These are phyloP conservation scores for Cinnamomum chago DNA, from an alignment of 164 flowering plant genomes.

Conservation along the genomic window DNA sequence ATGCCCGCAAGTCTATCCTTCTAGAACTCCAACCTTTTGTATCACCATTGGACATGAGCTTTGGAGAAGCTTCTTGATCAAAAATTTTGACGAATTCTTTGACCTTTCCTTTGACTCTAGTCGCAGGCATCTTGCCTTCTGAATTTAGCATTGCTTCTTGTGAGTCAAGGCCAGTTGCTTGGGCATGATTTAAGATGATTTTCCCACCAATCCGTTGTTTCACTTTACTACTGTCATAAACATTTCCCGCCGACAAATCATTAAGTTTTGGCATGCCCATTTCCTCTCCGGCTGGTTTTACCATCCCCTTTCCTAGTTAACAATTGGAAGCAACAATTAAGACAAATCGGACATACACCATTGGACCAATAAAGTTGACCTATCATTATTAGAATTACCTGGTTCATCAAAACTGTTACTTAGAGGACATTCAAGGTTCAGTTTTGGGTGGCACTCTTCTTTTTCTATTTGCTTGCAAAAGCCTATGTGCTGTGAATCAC, in stretches of 20 bases:
- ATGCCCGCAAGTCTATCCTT: conserved; percentile 21
- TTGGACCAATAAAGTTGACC: not conserved
- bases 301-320: conserved; percentile 23
- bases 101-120: conserved; percentile 53
- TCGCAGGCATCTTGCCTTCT: conserved; percentile 24
- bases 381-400: conserved; percentile 22
- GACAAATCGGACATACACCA: not conserved
- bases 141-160: conserved; percentile 21
- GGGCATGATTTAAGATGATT: conserved; percentile 3
- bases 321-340: not conserved
- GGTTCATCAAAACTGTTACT: conserved; percentile 22
- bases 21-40: conserved; percentile 31
- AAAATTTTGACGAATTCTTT: conserved; percentile 70
- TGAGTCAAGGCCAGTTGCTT: conserved; percentile 18
- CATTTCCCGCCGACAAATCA: conserved; percentile 14
- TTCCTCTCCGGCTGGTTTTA: conserved; percentile 16
- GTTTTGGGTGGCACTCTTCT: conserved; percentile 6
- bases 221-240: conserved; percentile 15
- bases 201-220: conserved; percentile 30
- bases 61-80: conserved; percentile 52
- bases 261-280: conserved; percentile 19
- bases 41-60: conserved; percentile 17
- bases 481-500: not conserved
- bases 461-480: conserved; percentile 14
- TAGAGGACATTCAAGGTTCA: conserved; percentile 15